Conservation (phyloP, 805 yeast genomes). For the Candida awuae region DNA sequence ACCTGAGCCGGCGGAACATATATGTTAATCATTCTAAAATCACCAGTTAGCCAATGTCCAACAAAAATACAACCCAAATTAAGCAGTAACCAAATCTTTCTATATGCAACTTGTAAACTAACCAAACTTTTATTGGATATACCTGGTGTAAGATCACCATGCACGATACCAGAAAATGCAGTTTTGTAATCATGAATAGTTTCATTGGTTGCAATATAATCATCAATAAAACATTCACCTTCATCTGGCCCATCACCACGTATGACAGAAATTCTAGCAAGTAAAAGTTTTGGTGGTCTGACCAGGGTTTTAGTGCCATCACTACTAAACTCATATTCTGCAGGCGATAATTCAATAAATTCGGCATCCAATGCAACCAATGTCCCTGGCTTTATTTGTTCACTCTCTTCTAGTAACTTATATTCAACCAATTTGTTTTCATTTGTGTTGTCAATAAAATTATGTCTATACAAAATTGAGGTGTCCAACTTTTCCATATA, state of each 20-base stretch:
- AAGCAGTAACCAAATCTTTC: constrained; percentile 82
- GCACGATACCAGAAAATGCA: constrained; percentile 85
- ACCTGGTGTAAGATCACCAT: constrained; percentile 76
- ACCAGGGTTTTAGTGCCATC: constrained; percentile 64
- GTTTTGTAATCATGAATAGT: constrained; percentile 82
- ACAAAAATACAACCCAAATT: constrained; percentile 87
- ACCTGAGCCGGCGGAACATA: constrained; percentile 82
- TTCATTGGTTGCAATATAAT: constrained; percentile 69
- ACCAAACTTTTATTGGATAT: constrained; percentile 64
- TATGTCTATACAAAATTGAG: constrained; percentile 63
- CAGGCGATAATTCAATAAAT: constrained; percentile 76
- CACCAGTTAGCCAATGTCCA: constrained; percentile 89
- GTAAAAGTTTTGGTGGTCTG: constrained; percentile 64
- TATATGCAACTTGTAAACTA: constrained; percentile 71
- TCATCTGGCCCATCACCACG: constrained; percentile 61
- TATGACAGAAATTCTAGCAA: constrained; percentile 85
- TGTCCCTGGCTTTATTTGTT: constrained; percentile 68
- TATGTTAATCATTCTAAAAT: constrained; percentile 87
- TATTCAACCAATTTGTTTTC: constrained; percentile 55
- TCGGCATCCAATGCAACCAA: constrained; percentile 95
- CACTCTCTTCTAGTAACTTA: constrained; percentile 54
- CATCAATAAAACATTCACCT: constrained; percentile 85
- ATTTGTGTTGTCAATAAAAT: constrained; percentile 60
- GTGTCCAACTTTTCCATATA: constrained; percentile 51
- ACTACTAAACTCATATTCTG: constrained; percentile 66